A percentile compares a stretch with the other conserved stretches of the same genome.
phyloP scores from a whole-genome alignment of 73 alveolate genomes.

The Paramecium biaurelia region DNA sequence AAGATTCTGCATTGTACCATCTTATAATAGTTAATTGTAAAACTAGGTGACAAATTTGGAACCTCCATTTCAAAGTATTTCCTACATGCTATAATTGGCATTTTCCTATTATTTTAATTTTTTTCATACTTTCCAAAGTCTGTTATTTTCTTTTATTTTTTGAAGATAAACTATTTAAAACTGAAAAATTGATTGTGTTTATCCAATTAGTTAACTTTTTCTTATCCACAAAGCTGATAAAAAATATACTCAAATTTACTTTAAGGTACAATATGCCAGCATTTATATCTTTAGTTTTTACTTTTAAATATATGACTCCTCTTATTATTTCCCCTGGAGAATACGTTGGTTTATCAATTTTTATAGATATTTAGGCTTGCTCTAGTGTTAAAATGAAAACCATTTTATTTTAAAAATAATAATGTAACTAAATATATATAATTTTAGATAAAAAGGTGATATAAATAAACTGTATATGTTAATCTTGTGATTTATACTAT shows the following conservation, averaged over 20 bases:
- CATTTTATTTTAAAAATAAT: neutral
- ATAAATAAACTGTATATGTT: no score
- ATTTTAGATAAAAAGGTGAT: neutral
- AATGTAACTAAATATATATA: neutral
- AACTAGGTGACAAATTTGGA: slow-evolving; percentile 16
- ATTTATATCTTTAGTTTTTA: neutral
- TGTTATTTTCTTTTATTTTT: neutral
- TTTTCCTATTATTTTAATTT: neutral
- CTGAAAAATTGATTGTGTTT: neutral
- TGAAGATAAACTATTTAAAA: neutral
- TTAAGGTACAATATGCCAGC: neutral
- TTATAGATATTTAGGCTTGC: neutral
- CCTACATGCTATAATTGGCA: neutral
- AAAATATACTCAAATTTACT: neutral
- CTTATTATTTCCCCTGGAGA: neutral
- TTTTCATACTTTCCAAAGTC: slow-evolving; percentile 19
- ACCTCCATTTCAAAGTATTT: slow-evolving; percentile 6
- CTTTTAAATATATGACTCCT: neutral
- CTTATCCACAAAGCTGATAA: neutral
- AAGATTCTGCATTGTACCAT: slow-evolving; percentile 13
- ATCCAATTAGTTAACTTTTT: slow-evolving; percentile 1
- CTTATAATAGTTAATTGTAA: slow-evolving; percentile 4
- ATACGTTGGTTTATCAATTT: neutral
- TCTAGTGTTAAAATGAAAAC: neutral
- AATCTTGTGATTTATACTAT: neutral